A percentile compares a stretch with the other conserved stretches of the same genome.
Evolutionary conservation across 805 yeast species (phyloP).

Genomic region (Ogataea thermomethanolica): DNA sequence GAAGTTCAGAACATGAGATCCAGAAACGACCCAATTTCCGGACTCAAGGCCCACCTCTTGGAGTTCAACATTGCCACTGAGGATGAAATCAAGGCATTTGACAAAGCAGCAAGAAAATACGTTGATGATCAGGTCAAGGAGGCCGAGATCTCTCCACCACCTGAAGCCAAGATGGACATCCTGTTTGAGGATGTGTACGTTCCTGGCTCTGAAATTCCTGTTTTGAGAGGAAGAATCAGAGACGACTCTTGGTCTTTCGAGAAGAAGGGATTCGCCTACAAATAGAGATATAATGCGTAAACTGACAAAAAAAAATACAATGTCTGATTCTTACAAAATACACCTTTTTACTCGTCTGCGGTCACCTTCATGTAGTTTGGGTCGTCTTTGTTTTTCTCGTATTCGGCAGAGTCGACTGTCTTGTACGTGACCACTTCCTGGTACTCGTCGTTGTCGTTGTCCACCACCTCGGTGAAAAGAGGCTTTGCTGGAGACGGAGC

Average conservation of each 20-base stretch:
- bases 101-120: slow-evolving; percentile 92
- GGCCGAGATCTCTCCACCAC: slow-evolving; percentile 93
- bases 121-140: slow-evolving; percentile 92
- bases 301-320: slow-evolving; percentile 4
- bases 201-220: slow-evolving; percentile 89
- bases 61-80: slow-evolving; percentile 86
- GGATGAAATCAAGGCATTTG: slow-evolving; percentile 90
- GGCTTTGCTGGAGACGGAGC: slow-evolving; percentile 24
- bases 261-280: slow-evolving; percentile 39
- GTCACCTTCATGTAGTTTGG: slow-evolving; percentile 46
- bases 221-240: slow-evolving; percentile 93
- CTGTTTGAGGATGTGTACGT: slow-evolving; percentile 96
- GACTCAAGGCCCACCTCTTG: slow-evolving; percentile 81
- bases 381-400: slow-evolving; percentile 40
- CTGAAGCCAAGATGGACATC: slow-evolving; percentile 92
- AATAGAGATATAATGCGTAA: slow-evolving; percentile 18
- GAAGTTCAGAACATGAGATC: slow-evolving; percentile 99
- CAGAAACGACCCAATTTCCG: slow-evolving; percentile 95
- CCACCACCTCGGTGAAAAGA: slow-evolving; percentile 31
- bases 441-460: slow-evolving; percentile 26
- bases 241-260: slow-evolving; percentile 79
- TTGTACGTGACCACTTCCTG: slow-evolving; percentile 41
- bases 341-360: slow-evolving; percentile 15
- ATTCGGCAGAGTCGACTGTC: slow-evolving; percentile 48
- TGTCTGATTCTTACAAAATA: slow-evolving; percentile 9